Evolutionary conservation across 345 rosid genomes (phyloP).

Genomic region (Geranium brycei): DNA sequence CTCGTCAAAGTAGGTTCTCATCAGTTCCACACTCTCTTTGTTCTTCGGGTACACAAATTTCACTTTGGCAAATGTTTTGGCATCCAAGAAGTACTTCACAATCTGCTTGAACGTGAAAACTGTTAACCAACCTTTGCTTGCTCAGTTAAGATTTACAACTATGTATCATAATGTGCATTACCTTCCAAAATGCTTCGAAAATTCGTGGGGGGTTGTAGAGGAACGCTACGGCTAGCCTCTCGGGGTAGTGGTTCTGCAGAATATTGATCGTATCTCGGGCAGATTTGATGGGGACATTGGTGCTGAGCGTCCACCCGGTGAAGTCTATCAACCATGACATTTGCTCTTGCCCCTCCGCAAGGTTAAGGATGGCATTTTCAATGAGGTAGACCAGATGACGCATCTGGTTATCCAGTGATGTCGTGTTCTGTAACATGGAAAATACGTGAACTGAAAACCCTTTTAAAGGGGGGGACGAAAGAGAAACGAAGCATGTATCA

Average conservation of each 20-base stretch:
- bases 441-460: conserved; percentile 1
- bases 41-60: conserved; percentile 91
- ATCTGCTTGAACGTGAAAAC: conserved; percentile 27
- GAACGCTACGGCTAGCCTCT: conserved; percentile 80
- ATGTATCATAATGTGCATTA: conserved; percentile 4
- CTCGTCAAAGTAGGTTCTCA: conserved; percentile 63
- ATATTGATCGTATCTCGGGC: conserved; percentile 66
- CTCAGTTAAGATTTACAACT: not conserved
- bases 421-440: conserved; percentile 54
- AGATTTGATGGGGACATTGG: conserved; percentile 56
- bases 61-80: conserved; percentile 78
- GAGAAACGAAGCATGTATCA: not conserved
- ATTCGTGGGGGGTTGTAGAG: conserved; percentile 87
- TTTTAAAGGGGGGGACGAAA: conserved; percentile 5
- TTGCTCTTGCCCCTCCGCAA: conserved; percentile 84
- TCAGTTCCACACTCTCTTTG: conserved; percentile 58
- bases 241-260: conserved; percentile 85
- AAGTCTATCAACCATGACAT: conserved; percentile 94
- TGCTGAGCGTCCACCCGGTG: conserved; percentile 68
- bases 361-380: conserved; percentile 82
- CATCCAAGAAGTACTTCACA: conserved; percentile 76
- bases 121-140: no score
- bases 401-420: conserved; percentile 47
- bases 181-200: conserved; percentile 99
- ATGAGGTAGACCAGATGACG: conserved; percentile 77